Conservation (phyloP, 2,329 filamentous ascomycete genomes). For the Zasmidium angulare region DNA sequence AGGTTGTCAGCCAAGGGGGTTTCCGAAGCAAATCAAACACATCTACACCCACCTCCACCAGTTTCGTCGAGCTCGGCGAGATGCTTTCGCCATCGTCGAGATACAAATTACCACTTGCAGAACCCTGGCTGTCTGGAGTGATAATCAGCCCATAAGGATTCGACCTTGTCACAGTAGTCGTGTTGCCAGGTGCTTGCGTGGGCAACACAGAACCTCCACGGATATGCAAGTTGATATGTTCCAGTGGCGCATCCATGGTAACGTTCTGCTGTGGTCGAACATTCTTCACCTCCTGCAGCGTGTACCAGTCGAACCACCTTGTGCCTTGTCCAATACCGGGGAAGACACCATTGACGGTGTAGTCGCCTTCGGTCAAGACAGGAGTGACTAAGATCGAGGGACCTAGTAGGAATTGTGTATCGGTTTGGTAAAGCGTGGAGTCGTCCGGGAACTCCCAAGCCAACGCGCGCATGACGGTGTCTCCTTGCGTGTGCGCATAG, state of each 20-base stretch:
- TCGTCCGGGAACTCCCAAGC: conserved; percentile 72
- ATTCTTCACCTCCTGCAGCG: conserved; percentile 50
- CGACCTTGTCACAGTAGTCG: conserved; percentile 15
- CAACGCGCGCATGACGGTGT: conserved; percentile 68
- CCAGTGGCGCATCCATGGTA: conserved; percentile 28
- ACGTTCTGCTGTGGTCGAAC: conserved; percentile 42
- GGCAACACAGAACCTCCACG: conserved; percentile 25
- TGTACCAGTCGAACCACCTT: conserved; percentile 77
- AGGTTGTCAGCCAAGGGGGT: neutral
- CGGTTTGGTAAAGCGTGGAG: conserved; percentile 60
- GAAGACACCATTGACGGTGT: conserved; percentile 65
- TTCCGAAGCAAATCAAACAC: too few relatives aligned
- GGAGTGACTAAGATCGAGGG: conserved; percentile 64
- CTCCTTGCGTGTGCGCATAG: conserved; percentile 62
- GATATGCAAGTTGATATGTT: conserved; percentile 28
- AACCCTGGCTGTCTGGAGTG: conserved; percentile 7
- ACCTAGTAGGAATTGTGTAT: conserved; percentile 70
- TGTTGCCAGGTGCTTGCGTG: conserved; percentile 25
- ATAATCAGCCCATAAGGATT: conserved; percentile 17
- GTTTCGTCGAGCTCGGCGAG: neutral
- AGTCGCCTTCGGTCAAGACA: conserved; percentile 61
- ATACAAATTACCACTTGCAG: conserved; percentile 14
- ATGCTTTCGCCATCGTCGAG: conserved; percentile 62
- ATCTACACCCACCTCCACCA: neutral
- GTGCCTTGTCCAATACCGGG: conserved; percentile 59